Evolutionary conservation across 2,329 filamentous ascomycete species (phyloP).

Genomic region (Neurospora crassa): DNA sequence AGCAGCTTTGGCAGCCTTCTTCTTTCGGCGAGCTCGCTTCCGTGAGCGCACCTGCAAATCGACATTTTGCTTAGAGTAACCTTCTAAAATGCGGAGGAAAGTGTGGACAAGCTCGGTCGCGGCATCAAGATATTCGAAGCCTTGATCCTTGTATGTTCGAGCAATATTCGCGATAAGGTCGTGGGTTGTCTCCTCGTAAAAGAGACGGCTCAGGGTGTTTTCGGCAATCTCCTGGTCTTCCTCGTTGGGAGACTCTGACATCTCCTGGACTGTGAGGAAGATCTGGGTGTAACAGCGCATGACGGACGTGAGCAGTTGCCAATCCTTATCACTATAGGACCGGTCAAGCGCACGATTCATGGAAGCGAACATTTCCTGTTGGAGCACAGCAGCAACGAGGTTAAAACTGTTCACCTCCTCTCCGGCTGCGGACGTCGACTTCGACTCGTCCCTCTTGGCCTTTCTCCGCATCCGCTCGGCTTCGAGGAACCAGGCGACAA

Average conservation of each 20-base stretch:
- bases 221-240: conserved; percentile 98
- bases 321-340: conserved; percentile 72
- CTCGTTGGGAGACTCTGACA: conserved; percentile 73
- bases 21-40: conserved; percentile 62
- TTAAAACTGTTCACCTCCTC: conserved; percentile 68
- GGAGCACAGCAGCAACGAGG: conserved; percentile 79
- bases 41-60: conserved; percentile 88
- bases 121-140: conserved; percentile 86
- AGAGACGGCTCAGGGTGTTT: conserved; percentile 93
- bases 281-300: conserved; percentile 96
- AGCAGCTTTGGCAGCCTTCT: conserved; percentile 46
- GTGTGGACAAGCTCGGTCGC: conserved; percentile 86
- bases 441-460: conserved; percentile 39
- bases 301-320: conserved; percentile 75
- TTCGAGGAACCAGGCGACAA: conserved; percentile 85
- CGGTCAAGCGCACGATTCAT: conserved; percentile 75
- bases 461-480: conserved; percentile 68
- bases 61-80: conserved; percentile 88
- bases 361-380: conserved; percentile 89
- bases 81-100: conserved; percentile 83
- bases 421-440: conserved; percentile 24
- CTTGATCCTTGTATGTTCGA: conserved; percentile 83
- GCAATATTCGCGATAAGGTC: conserved; percentile 75
- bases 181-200: conserved; percentile 93
- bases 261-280: conserved; percentile 82